Evolutionary conservation across 1,284 basidiomycete species (phyloP), one percentile per base, ranked within the genome.

Genomic region (Trametes sp.): DNA sequence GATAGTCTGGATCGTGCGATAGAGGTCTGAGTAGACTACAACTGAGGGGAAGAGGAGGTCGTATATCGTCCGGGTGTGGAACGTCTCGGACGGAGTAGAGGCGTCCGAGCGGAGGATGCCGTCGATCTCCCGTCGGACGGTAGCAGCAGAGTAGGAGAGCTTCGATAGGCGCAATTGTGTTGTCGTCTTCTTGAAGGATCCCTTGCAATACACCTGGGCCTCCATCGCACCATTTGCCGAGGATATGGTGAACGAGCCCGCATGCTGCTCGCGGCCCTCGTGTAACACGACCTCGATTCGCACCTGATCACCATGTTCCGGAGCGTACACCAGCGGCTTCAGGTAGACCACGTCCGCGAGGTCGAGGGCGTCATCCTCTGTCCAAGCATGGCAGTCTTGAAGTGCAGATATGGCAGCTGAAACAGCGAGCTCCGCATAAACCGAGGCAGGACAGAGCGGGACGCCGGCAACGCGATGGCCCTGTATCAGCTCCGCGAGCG

Each of bases 31-130:
- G 66, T 92, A 92, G n/a, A 83, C 77, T 36, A 92, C 89, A 38
- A 91, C 80, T 11, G 85, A 84, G 16, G 88, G 81, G 68, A 92
- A 91, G 51, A 90, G 82, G 38, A 87, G 77, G 38, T 89, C 82
- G 69, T 92, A 92, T 2, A 81, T 74, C 0, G 84, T 86, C 31
- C 82, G 82, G n/a, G 82, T 80, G 4, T 80, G 82, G 71, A 89
- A 86, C 0, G 79, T 78, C 68, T 90, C 86, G 1, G 73, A 64
- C 65, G 29, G 66, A 70, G 26, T 69, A 64, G 28, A 61, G 63
- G n/a, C 73, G 8, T 26, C 36, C 21, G 35, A 3, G 7, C 14
- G 42, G 56, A 74, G 44, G 19, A 85, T 66, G 4, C 72, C 69
- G 4, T 72, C 50, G 24, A 78, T 77, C 16, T 78, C 76, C 19